Percentiles rank a stretch among this genome's conserved stretches.
Evolutionary conservation across 441 rosid genomes (phyloP).

Genomic region (Sinapis alba): DNA sequence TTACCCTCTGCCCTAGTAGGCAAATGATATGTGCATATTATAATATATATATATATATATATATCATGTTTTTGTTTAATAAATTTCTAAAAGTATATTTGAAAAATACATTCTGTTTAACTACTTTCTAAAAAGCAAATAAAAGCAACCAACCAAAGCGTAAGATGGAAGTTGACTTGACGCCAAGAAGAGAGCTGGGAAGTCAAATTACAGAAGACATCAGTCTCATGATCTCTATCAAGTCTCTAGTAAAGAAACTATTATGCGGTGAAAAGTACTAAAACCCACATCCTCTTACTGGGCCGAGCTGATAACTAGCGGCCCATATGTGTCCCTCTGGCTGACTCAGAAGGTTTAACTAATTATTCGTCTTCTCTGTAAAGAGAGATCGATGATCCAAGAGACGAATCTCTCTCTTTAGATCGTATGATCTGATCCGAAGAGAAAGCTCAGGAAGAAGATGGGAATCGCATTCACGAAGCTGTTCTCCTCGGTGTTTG

Average conservation of each 20-base stretch:
- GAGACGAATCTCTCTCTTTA: constrained; percentile 31
- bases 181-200: neutral
- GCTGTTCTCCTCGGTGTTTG: constrained; percentile 66
- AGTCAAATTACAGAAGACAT: neutral
- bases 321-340: neutral
- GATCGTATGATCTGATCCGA: constrained; percentile 29
- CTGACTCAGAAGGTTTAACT: neutral
- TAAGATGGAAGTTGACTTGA: neutral
- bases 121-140: neutral
- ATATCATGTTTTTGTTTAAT: neutral
- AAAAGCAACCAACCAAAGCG: neutral
- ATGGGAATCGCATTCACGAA: constrained; percentile 71
- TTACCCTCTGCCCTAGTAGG: neutral
- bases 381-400: constrained; percentile 27
- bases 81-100: neutral
- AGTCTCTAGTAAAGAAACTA: neutral
- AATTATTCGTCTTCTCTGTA: neutral
- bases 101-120: neutral
- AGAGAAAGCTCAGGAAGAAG: neutral
- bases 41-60: neutral
- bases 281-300: neutral
- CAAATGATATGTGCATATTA: neutral
- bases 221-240: neutral
- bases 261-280: neutral
- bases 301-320: neutral